phyloP scores from a whole-genome alignment of 2,329 filamentous ascomycete species.

The Gnomoniopsis smithogilvyi region DNA sequence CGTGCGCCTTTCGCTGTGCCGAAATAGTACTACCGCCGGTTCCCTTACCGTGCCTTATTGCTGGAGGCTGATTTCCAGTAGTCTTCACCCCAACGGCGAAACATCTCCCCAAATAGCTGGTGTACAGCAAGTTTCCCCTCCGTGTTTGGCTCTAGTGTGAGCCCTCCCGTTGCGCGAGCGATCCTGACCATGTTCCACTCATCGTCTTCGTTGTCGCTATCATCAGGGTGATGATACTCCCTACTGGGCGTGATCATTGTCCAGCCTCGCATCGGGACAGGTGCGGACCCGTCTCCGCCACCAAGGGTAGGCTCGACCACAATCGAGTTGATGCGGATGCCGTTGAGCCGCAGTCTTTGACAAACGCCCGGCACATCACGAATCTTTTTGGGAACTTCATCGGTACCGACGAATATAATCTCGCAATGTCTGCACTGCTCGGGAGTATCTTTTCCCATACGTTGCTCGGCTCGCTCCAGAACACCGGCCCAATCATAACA shows the following conservation, averaged over 20 bases:
- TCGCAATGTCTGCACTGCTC: constrained; percentile 6
- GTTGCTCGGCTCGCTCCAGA: constrained; percentile 9
- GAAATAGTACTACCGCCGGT: not conserved
- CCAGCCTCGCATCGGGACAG: not conserved
- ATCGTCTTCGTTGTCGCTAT: not conserved
- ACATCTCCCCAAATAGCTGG: constrained; percentile 12
- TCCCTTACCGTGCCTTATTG: not conserved
- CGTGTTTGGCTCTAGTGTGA: constrained; percentile 7
- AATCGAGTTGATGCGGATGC: constrained; percentile 10
- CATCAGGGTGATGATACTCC: not conserved
- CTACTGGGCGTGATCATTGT: not conserved
- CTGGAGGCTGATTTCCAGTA: not conserved
- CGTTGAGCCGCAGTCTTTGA: not conserved
- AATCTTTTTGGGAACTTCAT: constrained; percentile 4
- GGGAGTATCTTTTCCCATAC: constrained; percentile 3
- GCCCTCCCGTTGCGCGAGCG: constrained; percentile 11
- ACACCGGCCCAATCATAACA: constrained; percentile 8
- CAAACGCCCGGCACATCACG: constrained; percentile 4
- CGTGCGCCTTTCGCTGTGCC: not conserved
- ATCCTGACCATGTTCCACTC: constrained; percentile 9
- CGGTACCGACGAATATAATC: constrained; percentile 10
- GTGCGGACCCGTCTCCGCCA: not conserved
- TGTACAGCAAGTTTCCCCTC: constrained; percentile 14
- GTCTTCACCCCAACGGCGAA: constrained; percentile 11
- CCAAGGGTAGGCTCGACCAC: not conserved